Evolutionary conservation across 495 filamentous ascomycete genomes (phyloP).

Genomic region (Hypomontagnella submonticulosa): DNA sequence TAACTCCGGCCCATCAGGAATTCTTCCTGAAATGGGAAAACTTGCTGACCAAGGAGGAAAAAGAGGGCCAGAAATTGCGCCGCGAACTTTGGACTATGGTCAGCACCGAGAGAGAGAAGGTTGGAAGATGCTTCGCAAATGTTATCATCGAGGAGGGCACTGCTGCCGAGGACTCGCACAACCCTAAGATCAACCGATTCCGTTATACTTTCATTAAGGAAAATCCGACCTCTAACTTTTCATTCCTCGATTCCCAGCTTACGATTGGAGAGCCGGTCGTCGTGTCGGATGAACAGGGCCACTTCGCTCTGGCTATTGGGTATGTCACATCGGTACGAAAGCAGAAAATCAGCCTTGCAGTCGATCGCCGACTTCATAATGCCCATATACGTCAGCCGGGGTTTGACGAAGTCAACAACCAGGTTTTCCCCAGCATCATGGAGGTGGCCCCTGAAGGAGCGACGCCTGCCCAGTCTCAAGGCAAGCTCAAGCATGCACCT

Average conservation of each 20-base stretch:
- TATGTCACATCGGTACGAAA: constrained; percentile 82
- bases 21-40: constrained; percentile 97
- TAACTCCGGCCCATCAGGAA: constrained; percentile 75
- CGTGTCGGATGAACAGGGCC: constrained; percentile 93
- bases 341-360: constrained; percentile 81
- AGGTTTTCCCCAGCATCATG: constrained; percentile 92
- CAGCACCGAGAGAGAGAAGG: constrained; percentile 85
- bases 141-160: constrained; percentile 83
- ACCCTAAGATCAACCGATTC: constrained; percentile 88
- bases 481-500: constrained; percentile 61
- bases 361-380: constrained; percentile 89
- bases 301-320: constrained; percentile 93
- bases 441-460: constrained; percentile 71
- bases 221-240: constrained; percentile 67
- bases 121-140: constrained; percentile 74
- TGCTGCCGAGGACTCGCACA: constrained; percentile 70
- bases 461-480: constrained; percentile 59
- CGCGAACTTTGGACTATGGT: constrained; percentile 95
- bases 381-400: constrained; percentile 76
- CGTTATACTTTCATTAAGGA: constrained; percentile 83
- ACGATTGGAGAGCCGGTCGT: constrained; percentile 90
- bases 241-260: constrained; percentile 92
- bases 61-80: constrained; percentile 81
- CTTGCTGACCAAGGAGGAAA: constrained; percentile 93
- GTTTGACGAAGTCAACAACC: constrained; percentile 80